Evolutionary conservation across 139 green algal species (phyloP).

Genomic region (Chlorella sp.): DNA sequence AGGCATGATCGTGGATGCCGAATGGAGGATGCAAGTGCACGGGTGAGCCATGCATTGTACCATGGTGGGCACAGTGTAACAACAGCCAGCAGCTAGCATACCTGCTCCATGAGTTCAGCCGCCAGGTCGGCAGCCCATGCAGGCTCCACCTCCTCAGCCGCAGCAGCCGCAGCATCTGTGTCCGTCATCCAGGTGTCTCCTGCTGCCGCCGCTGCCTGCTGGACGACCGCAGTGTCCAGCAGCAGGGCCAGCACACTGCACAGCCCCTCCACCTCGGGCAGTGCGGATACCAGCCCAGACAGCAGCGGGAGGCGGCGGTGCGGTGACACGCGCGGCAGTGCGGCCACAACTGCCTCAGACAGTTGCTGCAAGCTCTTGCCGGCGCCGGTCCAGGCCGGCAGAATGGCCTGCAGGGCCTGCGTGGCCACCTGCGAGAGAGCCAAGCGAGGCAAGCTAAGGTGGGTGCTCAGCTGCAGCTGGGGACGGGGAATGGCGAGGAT

Average conservation of each 20-base stretch:
- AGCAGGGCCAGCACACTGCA: constrained; percentile 55
- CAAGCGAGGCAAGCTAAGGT: no score
- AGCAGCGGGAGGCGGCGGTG: constrained; percentile 26
- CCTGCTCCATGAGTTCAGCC: constrained; percentile 15
- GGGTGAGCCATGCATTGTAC: no score
- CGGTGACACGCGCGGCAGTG: not conserved
- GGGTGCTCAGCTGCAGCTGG: no score
- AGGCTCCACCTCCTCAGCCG: not conserved
- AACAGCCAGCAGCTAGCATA: not conserved
- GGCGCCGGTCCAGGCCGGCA: constrained; percentile 48
- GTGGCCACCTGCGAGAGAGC: constrained; percentile 36
- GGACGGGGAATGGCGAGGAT: no score
- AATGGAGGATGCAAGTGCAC: no score
- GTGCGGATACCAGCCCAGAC: constrained; percentile 34
- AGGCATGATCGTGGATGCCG: not conserved
- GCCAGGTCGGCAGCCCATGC: constrained; percentile 36
- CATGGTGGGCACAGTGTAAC: no score
- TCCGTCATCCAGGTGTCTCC: constrained; percentile 14
- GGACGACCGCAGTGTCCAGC: constrained; percentile 34
- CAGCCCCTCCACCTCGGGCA: constrained; percentile 66
- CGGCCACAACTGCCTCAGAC: constrained; percentile 29
- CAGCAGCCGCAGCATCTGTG: not conserved
- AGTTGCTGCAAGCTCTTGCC: constrained; percentile 21
- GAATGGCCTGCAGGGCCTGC: constrained; percentile 37
- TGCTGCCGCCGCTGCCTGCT: not conserved